Evolutionary conservation across 2,329 filamentous ascomycete species (phyloP).

Genomic region (Colletotrichum orbiculare): DNA sequence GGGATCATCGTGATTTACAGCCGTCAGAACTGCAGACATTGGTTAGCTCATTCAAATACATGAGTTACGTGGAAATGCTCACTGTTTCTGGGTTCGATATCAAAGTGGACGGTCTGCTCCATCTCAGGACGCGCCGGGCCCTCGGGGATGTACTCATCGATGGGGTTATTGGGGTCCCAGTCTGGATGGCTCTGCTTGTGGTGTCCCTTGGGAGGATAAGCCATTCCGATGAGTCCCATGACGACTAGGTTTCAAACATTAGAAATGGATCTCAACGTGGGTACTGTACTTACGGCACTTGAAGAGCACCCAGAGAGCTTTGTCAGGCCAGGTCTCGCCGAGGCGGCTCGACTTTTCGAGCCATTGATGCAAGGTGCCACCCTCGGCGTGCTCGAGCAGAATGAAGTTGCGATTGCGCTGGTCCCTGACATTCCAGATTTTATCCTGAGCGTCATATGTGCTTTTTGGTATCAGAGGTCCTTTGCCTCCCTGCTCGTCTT

Average conservation of each 20-base stretch:
- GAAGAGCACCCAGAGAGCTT: slow-evolving; percentile 32
- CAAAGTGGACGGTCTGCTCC: slow-evolving; percentile 29
- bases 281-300: slow-evolving; percentile 20
- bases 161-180: slow-evolving; percentile 20
- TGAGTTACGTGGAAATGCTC: neutral
- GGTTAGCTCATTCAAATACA: neutral
- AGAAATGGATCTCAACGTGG: neutral
- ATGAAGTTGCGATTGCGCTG: slow-evolving; percentile 35
- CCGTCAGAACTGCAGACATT: slow-evolving; percentile 11
- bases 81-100: slow-evolving; percentile 45
- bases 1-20: neutral
- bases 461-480: neutral
- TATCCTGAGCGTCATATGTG: neutral
- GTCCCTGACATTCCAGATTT: slow-evolving; percentile 7
- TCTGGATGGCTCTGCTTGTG: neutral
- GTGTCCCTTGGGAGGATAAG: slow-evolving; percentile 37
- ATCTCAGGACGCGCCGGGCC: slow-evolving; percentile 13
- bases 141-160: slow-evolving; percentile 25
- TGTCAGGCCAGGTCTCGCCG: slow-evolving; percentile 17
- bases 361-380: slow-evolving; percentile 39
- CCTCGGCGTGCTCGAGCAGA: slow-evolving; percentile 43
- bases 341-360: slow-evolving; percentile 27
- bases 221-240: slow-evolving; percentile 42
- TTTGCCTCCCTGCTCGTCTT: neutral
- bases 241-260: slow-evolving; percentile 40